A percentile compares a stretch with the other conserved stretches of the same genome.
Evolutionary conservation across 495 filamentous ascomycete species (phyloP).

Genomic region (Neurospora sp.): DNA sequence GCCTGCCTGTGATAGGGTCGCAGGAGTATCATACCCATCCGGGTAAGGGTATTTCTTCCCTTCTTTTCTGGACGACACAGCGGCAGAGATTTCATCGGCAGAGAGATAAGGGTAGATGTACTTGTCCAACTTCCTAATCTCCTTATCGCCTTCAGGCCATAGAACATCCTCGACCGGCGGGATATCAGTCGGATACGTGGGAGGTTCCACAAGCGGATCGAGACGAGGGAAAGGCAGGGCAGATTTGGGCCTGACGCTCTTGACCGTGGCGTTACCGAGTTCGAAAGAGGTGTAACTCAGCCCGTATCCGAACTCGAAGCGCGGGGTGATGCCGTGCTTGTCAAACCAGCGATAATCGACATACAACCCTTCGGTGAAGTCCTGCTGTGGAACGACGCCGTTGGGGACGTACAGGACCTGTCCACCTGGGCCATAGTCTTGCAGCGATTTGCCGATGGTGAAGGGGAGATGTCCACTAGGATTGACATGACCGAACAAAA

Average conservation of each 20-base stretch:
- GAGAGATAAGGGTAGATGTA: constrained; percentile 85
- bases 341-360: constrained; percentile 93
- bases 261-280: constrained; percentile 50
- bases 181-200: constrained; percentile 46
- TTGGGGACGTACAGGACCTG: constrained; percentile 69
- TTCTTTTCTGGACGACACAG: fast-evolving
- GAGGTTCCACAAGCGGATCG: constrained; percentile 31
- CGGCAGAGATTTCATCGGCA: constrained; percentile 8
- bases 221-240: constrained; percentile 36
- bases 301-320: constrained; percentile 71
- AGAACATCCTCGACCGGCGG: constrained; percentile 48
- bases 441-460: constrained; percentile 70
- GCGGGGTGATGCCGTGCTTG: constrained; percentile 52
- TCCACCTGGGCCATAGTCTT: constrained; percentile 74
- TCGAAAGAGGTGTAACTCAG: constrained; percentile 74
- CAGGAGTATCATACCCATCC: constrained; percentile 50
- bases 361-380: constrained; percentile 65
- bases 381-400: constrained; percentile 66
- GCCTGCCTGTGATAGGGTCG: constrained; percentile 44
- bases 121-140: constrained; percentile 41
- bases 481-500: constrained; percentile 77
- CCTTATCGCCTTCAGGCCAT: constrained; percentile 54
- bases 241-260: constrained; percentile 44
- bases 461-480: constrained; percentile 84
- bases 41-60: constrained; percentile 52